These are phyloP conservation scores for Colletotrichum destructivum DNA, from an alignment of 2,329 filamentous ascomycete species.

Conservation along the genomic window DNA sequence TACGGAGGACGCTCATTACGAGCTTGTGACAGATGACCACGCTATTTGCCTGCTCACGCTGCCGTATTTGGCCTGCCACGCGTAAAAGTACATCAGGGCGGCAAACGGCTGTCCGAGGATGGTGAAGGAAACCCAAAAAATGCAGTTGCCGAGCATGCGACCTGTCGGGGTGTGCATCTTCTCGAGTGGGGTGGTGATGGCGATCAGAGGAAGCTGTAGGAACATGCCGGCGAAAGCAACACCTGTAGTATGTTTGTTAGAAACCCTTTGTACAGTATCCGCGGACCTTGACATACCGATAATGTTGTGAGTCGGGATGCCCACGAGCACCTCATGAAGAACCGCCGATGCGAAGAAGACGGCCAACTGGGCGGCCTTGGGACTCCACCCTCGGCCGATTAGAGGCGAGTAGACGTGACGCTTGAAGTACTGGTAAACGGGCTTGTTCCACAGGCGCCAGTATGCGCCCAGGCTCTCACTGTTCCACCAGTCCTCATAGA, in stretches of 20 bases:
- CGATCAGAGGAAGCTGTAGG: constrained; percentile 90
- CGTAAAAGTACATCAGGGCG: constrained; percentile 95
- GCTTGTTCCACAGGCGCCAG: constrained; percentile 98
- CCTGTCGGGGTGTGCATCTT: constrained; percentile 83
- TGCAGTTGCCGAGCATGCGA: constrained; percentile 88
- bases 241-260: constrained; percentile 63
- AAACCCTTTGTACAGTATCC: background rate
- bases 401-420: constrained; percentile 93
- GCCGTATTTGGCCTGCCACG: constrained; percentile 98
- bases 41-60: constrained; percentile 72
- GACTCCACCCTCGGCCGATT: constrained; percentile 85
- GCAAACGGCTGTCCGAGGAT: constrained; percentile 95
- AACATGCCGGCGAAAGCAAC: constrained; percentile 97
- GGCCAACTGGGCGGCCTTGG: constrained; percentile 78
- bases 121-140: constrained; percentile 98
- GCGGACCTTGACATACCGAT: constrained; percentile 71
- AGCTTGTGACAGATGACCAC: constrained; percentile 10
- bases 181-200: constrained; percentile 83
- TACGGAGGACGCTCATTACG: constrained; percentile 3
- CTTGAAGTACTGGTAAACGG: constrained; percentile 97
- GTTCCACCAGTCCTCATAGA: constrained; percentile 99
- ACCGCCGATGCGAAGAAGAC: constrained; percentile 93
- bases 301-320: constrained; percentile 93
- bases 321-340: constrained; percentile 92
- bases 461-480: constrained; percentile 87